phyloP scores from a whole-genome alignment of 768 basidiomycete species.

The Kwoniella newhampshirensis region DNA sequence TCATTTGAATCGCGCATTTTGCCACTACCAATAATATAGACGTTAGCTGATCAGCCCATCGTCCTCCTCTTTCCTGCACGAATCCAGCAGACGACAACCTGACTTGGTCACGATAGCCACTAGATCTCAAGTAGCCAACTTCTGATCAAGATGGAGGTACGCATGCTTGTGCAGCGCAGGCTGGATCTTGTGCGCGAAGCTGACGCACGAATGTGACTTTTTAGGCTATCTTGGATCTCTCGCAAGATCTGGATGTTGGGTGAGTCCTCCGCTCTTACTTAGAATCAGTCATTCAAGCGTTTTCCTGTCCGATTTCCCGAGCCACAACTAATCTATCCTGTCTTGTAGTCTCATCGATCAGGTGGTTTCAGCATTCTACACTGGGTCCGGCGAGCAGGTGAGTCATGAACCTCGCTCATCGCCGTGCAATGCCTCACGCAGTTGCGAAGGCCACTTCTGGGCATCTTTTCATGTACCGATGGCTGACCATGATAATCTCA shows the following conservation, averaged over 20 bases:
- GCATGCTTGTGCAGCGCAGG: conserved; percentile 11
- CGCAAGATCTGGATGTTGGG: conserved; percentile 85
- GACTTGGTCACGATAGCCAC: background rate
- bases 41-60: background rate
- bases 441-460: background rate
- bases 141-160: conserved; percentile 40
- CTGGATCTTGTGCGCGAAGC: background rate
- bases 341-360: conserved; percentile 70
- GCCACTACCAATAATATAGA: background rate
- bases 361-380: conserved; percentile 89
- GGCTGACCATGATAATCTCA: conserved; percentile 11
- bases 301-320: no score
- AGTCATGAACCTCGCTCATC: conserved; percentile 20
- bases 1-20: conserved; percentile 7
- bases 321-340: background rate
- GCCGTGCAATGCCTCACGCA: background rate
- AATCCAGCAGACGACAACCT: background rate
- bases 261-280: conserved; percentile 11
- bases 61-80: background rate
- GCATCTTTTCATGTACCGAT: background rate
- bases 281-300: conserved; percentile 1
- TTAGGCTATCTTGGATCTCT: conserved; percentile 88
- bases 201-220: conserved; percentile 9
- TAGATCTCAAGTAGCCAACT: background rate
- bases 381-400: conserved; percentile 79